phyloP scores from a whole-genome alignment of 1,284 basidiomycete genomes.

The Phylloboletellus chloephorus region DNA sequence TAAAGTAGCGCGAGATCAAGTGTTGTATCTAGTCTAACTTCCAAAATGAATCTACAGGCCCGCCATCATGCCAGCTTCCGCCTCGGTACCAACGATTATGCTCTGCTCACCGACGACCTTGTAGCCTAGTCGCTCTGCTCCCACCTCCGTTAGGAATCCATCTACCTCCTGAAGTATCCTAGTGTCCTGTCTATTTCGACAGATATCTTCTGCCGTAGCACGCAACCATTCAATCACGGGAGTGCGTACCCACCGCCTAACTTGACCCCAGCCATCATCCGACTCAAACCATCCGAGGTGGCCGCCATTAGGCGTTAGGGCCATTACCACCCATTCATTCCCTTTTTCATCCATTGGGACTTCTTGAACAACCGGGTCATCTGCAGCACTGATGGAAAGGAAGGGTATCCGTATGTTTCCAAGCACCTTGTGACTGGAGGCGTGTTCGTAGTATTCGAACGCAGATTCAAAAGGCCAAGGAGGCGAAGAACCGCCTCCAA shows the following conservation, averaged over 20 bases:
- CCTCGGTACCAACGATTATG: constrained; percentile 36
- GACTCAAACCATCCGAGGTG: constrained; percentile 94
- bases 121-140: constrained; percentile 38
- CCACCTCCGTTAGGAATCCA: constrained; percentile 53
- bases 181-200: constrained; percentile 31
- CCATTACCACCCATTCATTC: constrained; percentile 66
- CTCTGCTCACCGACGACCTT: constrained; percentile 36
- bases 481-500: constrained; percentile 74
- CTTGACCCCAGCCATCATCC: constrained; percentile 37
- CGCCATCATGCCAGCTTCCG: constrained; percentile 37
- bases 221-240: constrained; percentile 76
- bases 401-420: constrained; percentile 61
- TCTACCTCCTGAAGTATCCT: constrained; percentile 42
- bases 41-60: constrained; percentile 34
- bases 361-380: constrained; percentile 82
- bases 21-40: constrained; percentile 14
- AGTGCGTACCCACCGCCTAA: constrained; percentile 63
- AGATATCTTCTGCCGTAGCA: constrained; percentile 51
- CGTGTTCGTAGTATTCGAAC: constrained; percentile 80
- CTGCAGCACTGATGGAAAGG: constrained; percentile 81
- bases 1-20: constrained; percentile 12
- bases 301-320: constrained; percentile 76
- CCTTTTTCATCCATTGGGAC: constrained; percentile 55
- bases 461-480: constrained; percentile 77
- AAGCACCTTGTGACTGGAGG: constrained; percentile 50